Evolutionary conservation across 2,329 filamentous ascomycete genomes (phyloP).

Genomic region (Trematosphaeria pertusa): DNA sequence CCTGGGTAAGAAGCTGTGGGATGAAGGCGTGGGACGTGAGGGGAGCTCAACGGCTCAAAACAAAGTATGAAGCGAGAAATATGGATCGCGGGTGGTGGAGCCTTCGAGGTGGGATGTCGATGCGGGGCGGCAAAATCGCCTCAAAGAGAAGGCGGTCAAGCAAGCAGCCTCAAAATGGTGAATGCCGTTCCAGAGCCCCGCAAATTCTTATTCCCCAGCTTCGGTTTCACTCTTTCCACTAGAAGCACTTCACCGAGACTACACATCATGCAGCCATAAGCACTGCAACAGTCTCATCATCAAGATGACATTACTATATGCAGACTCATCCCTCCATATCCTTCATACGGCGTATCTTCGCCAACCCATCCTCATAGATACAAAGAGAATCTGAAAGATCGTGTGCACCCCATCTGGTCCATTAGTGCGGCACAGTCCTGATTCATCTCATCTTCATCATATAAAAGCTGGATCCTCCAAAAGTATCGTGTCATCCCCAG

Average conservation of each 20-base stretch:
- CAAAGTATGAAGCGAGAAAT: not conserved
- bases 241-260: not conserved
- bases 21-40: no score
- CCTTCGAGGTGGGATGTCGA: not conserved
- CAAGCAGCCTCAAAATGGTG: not conserved
- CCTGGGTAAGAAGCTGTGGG: no score
- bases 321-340: not conserved
- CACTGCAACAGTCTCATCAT: constrained; percentile 2
- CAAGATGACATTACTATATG: constrained; percentile 10
- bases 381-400: constrained; percentile 14
- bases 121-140: constrained; percentile 12
- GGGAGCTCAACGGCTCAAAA: no score
- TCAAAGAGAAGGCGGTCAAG: constrained; percentile 11
- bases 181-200: no score
- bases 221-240: no score
- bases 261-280: not conserved
- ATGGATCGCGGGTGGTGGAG: not conserved
- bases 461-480: no score
- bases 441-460: constrained; percentile 7
- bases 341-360: not conserved
- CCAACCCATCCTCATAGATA: constrained; percentile 1
- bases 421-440: not conserved
- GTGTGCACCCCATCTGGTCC: constrained; percentile 1
- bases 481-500: constrained; percentile 3
- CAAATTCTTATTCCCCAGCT: no score